These are phyloP conservation scores for Jatropha podagrica DNA, from an alignment of 441 rosid genomes.

Conservation along the genomic window DNA sequence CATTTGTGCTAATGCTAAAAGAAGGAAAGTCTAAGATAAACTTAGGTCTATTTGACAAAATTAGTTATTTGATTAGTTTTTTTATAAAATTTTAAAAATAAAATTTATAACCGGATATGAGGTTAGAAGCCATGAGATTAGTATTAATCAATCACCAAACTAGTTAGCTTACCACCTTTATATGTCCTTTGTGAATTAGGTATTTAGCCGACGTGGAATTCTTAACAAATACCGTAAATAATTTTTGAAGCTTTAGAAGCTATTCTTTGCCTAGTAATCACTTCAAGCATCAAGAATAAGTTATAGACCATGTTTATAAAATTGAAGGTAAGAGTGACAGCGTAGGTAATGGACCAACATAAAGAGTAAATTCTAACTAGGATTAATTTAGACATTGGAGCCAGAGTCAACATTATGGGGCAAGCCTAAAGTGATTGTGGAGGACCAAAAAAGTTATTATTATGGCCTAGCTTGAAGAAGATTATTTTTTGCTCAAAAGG, in stretches of 20 bases:
- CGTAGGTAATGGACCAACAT: not conserved
- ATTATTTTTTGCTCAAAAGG: too few species aligned
- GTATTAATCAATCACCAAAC: too few species aligned
- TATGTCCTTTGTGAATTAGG: too few species aligned
- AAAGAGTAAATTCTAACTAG: not conserved
- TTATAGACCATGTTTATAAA: not conserved
- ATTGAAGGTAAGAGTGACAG: not conserved
- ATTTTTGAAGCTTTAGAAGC: not conserved
- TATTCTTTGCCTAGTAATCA: conserved; percentile 4
- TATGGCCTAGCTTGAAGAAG: not conserved
- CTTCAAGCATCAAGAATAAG: not conserved
- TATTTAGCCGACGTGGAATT: too few species aligned
- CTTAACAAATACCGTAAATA: not conserved
- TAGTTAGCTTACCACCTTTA: too few species aligned
- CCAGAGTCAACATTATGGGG: not conserved
- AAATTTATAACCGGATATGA: too few species aligned
- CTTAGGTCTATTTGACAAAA: too few species aligned
- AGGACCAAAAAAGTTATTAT: not conserved
- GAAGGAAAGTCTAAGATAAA: too few species aligned
- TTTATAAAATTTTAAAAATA: not conserved
- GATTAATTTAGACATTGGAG: not conserved
- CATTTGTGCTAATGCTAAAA: too few species aligned
- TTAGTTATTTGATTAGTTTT: too few species aligned
- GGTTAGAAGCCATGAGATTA: too few species aligned
- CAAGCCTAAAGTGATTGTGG: not conserved